These are phyloP conservation scores for Starmerella geochares DNA, from an alignment of 805 yeast species.

Conservation along the genomic window DNA sequence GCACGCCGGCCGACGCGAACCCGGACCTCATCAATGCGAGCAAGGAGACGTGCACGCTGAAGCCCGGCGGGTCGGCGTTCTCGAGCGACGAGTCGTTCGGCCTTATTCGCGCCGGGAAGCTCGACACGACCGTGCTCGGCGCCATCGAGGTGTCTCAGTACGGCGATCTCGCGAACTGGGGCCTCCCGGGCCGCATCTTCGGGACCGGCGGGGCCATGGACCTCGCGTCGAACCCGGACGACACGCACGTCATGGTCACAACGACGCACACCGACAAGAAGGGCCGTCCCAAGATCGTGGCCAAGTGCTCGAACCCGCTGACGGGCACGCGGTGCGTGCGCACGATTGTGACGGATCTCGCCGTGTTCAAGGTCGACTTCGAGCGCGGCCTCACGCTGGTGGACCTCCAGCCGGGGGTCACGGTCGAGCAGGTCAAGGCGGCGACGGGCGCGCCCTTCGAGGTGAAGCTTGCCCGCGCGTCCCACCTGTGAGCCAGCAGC, in stretches of 20 bases:
- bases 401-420: constrained; percentile 37
- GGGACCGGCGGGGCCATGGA: constrained; percentile 53
- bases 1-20: constrained; percentile 36
- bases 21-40: constrained; percentile 45
- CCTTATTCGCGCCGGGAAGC: constrained; percentile 41
- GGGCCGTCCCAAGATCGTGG: constrained; percentile 40
- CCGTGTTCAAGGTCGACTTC: constrained; percentile 40
- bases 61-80: constrained; percentile 40
- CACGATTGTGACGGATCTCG: constrained; percentile 39
- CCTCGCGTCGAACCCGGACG: constrained; percentile 39
- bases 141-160: constrained; percentile 41
- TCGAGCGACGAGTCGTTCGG: constrained; percentile 44
- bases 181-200: constrained; percentile 41
- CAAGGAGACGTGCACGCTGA: constrained; percentile 41
- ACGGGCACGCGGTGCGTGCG: constrained; percentile 41
- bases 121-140: constrained; percentile 39
- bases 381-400: constrained; percentile 35
- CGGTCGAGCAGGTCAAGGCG: constrained; percentile 34
- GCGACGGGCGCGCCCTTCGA: constrained; percentile 38
- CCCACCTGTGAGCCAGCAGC: not conserved
- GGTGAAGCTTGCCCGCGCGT: constrained; percentile 22
- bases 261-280: constrained; percentile 43
- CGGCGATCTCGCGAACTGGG: constrained; percentile 48
- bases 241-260: constrained; percentile 39
- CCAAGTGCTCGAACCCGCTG: constrained; percentile 38